Base-by-base conservation (phyloP, 768 basidiomycete genomes). In the Wakefieldia striispora region DNA sequence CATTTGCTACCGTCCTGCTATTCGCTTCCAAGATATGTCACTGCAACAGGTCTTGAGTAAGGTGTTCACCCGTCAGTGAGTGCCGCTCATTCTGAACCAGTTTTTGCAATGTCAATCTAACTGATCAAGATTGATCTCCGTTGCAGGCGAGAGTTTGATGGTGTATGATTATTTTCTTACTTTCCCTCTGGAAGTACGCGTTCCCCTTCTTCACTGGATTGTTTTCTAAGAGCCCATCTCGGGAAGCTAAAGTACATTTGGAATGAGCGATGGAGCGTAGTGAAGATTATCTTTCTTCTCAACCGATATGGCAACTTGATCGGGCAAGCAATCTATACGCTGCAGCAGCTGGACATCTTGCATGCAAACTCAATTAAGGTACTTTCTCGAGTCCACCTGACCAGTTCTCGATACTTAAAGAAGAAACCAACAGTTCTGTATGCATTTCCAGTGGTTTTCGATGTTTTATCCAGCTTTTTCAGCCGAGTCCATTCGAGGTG, bases 241-340 rank as follows among this genome's bases (percentile, higher is more conserved):
- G 29, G 11, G 10, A 45, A 56, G 54, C 21, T 55, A n/a, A 39
- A 33, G 16, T 40, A 50, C 19, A 38, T 46, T 1, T 55, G 56
- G 50, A 16, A 13, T 7, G 19, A 42, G 1, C 56, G 23, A 19
- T 54, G 56, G 53, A 8, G 6, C 12, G 4, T 23, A 16, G 45
- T 44, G 7, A 58, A 61, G 33, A 20, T 31, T 10, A 16, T 50
- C 16, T 61, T 60, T 36, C 49, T 60, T 2, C 6, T 57, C 37
- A 61, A 54, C 23, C 59, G 59, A 14, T 60, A 60, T 12, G 50
- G 42, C 0, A 55, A 45, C 13, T 16, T 61, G 20, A 21, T 45
- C 19, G 49, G 48, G n/a, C 60, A 59, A 20, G 35, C 50, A 0
- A 2, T 47, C 2, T 24, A 47, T 11, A 45, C 21, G 11, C 36